These are phyloP conservation scores for Polygonum aviculare DNA, from an alignment of 148 eudicot genomes.

Conservation along the genomic window DNA sequence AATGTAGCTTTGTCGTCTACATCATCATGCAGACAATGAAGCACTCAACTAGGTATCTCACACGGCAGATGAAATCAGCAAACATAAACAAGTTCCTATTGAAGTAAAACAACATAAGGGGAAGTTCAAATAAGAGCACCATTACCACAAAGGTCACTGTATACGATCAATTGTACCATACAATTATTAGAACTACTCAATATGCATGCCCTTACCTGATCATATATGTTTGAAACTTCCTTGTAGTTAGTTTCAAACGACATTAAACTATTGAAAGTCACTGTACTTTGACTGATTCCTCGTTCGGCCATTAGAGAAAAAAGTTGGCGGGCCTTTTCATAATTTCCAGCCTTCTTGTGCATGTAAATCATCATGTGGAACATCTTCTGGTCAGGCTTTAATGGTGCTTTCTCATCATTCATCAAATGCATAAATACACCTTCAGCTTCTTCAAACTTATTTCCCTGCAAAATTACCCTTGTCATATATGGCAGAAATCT, in stretches of 20 bases:
- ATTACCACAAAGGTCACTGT: not conserved
- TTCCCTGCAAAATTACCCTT: slow-evolving; percentile 42
- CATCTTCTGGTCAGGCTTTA: slow-evolving; percentile 94
- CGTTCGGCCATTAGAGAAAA: slow-evolving; percentile 69
- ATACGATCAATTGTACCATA: not conserved
- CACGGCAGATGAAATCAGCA: not conserved
- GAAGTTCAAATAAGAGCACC: not conserved
- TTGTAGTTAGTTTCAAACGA: slow-evolving; percentile 82
- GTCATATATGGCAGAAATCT: not conserved
- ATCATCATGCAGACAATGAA: not conserved
- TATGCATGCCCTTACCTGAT: slow-evolving; percentile 46
- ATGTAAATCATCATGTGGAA: slow-evolving; percentile 97
- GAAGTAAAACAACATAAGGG: not conserved
- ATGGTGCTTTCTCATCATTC: slow-evolving; percentile 47
- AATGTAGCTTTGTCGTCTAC: not conserved
- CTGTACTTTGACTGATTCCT: slow-evolving; percentile 62
- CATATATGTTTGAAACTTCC: slow-evolving; percentile 77
- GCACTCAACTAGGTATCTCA: not conserved
- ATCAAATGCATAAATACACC: slow-evolving; percentile 65
- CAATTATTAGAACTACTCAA: not conserved
- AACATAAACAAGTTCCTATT: not conserved
- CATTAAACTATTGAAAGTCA: slow-evolving; percentile 92
- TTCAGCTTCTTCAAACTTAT: slow-evolving; percentile 78
- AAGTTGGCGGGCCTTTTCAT: slow-evolving; percentile 68
- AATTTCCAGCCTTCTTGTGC: slow-evolving; percentile 72